Evolutionary conservation across 371 early-diverging fungal genomes (phyloP), one percentile per base, ranked within the genome.

Genomic region (Haplosporangium sp.): DNA sequence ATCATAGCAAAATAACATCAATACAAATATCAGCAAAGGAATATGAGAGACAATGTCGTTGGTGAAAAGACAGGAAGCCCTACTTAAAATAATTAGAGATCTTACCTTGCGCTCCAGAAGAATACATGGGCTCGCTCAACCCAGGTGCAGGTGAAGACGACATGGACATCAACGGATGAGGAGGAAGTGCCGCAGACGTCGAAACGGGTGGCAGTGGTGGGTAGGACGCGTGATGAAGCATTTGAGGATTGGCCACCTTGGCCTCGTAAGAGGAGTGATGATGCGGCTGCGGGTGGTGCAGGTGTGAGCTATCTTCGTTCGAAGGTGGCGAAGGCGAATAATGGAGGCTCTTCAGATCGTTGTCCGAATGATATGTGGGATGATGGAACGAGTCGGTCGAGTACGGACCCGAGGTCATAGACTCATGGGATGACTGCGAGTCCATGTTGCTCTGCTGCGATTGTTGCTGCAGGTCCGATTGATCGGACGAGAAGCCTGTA

Each of bases 101-200:
- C 46, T 47, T 58, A 73, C 73, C 55, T 54, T 59, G 67, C 8
- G 59, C 52, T 5, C 29, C 57, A 48, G 54, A 7, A 23, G 54
- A n/a, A 36, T 23, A 59, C 37, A 70, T 7, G 23, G 73, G 46
- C 8, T 76, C 77, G 16, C 40, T 66, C 64, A 76, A 16, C 14
- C 64, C 64, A 42, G 64, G 43, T 7, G 59, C 57, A 11, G 67
- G 54, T 16, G 70, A 66, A 3, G 76, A 59, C 11, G 77, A 62
- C 66, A 70, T 42, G 20, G 69, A 69, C 71, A 76, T 66, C 48
- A 76, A 36, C 12, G 71, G 76, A 52, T 76, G 77, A 46, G 77
- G 70, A 9, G 77, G 77, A 51, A 76, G 36, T 12, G 66, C 71
- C 11, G 77, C 55, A 13, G 75, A 61, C 5, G 57, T 38, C 38